Evolutionary conservation across 1,284 basidiomycete species (phyloP).

Genomic region (Ustilago trichophora): DNA sequence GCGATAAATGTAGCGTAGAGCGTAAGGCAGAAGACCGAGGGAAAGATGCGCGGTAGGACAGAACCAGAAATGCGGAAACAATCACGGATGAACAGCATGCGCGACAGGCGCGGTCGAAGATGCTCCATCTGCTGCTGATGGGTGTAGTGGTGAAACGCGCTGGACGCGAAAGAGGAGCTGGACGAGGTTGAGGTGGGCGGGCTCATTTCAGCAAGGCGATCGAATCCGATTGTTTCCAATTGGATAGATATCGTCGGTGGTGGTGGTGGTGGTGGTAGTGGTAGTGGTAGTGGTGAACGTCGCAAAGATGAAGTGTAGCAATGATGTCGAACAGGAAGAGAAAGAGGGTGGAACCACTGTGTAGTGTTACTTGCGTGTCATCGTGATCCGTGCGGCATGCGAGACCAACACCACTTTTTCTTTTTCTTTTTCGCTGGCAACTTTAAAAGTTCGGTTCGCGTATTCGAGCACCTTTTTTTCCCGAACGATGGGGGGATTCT

Average conservation of each 20-base stretch:
- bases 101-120: slow-evolving; percentile 14
- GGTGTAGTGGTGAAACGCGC: slow-evolving; percentile 25
- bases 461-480: no score
- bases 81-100: slow-evolving; percentile 81
- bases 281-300: no score
- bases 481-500: no score
- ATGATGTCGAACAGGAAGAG: no score
- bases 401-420: slow-evolving; percentile 28
- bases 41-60: slow-evolving; percentile 71
- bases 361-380: slow-evolving; percentile 2
- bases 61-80: slow-evolving; percentile 75
- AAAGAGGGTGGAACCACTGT: neutral
- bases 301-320: no score
- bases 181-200: no score
- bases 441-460: no score
- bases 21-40: slow-evolving; percentile 82
- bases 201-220: no score
- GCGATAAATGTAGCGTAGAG: slow-evolving; percentile 74
- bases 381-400: slow-evolving; percentile 9
- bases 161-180: slow-evolving; percentile 14
- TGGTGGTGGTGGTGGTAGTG: neutral
- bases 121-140: slow-evolving; percentile 31
- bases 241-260: neutral
- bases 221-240: no score
- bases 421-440: slow-evolving; percentile 13